A percentile compares a stretch with the other conserved stretches of the same genome.
These are phyloP conservation scores for Bipolaris zeicola DNA, from an alignment of 2,329 filamentous ascomycete genomes.

Conservation along the genomic window DNA sequence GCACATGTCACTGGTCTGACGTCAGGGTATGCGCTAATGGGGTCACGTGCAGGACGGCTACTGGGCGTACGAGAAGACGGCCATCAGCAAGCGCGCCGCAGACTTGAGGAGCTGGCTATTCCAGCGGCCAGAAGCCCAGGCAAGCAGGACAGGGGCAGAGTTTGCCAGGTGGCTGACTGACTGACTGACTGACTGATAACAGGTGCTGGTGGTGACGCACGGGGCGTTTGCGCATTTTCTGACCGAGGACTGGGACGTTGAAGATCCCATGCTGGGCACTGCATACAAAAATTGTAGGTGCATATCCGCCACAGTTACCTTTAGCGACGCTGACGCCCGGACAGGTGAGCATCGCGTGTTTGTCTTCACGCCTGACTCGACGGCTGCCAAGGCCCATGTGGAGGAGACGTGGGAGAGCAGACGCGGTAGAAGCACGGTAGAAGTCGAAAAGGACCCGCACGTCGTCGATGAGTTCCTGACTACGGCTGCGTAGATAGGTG, in stretches of 20 bases:
- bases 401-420: slow-evolving; percentile 33
- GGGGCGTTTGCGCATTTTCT: slow-evolving; percentile 85
- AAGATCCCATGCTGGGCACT: slow-evolving; percentile 37
- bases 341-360: slow-evolving; percentile 41
- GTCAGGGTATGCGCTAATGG: slow-evolving; percentile 10
- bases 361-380: slow-evolving; percentile 34
- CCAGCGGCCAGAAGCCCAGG: slow-evolving; percentile 36
- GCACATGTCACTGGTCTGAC: slow-evolving; percentile 3
- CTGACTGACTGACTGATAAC: slow-evolving; percentile 41
- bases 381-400: slow-evolving; percentile 35
- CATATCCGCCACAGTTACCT: neutral
- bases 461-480: slow-evolving; percentile 36
- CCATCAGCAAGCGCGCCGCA: slow-evolving; percentile 37
- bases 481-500: slow-evolving; percentile 13
- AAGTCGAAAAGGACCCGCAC: slow-evolving; percentile 34
- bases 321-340: neutral
- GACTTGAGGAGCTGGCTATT: slow-evolving; percentile 38
- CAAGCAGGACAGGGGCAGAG: slow-evolving; percentile 4
- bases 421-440: slow-evolving; percentile 21
- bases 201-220: slow-evolving; percentile 80
- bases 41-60: slow-evolving; percentile 31
- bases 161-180: slow-evolving; percentile 28
- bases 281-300: slow-evolving; percentile 42
- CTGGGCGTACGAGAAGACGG: slow-evolving; percentile 37
- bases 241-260: slow-evolving; percentile 72